phyloP scores from a whole-genome alignment of 2,329 filamentous ascomycete genomes.

The Exophiala sp. region DNA sequence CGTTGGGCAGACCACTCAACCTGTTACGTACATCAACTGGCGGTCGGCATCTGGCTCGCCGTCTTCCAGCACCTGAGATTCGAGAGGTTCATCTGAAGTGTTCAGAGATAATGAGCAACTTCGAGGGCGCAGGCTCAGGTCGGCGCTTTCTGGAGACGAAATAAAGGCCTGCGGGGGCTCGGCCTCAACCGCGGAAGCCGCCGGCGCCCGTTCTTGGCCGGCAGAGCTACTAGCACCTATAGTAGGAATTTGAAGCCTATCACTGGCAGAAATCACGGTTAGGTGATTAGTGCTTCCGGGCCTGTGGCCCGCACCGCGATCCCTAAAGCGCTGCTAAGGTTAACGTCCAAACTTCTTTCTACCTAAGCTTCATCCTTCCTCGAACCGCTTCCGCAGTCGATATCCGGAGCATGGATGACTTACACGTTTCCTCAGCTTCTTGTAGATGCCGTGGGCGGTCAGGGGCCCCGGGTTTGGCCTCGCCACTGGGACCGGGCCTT shows the following conservation, averaged over 20 bases:
- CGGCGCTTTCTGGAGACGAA: background rate
- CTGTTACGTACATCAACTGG: background rate
- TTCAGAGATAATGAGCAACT: no score
- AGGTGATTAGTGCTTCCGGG: background rate
- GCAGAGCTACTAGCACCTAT: no score
- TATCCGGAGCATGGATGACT: no score
- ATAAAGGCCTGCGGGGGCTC: background rate
- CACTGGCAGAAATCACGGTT: background rate
- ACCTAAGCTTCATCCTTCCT: no score
- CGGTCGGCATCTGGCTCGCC: conserved; percentile 1
- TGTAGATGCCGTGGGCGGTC: conserved; percentile 4
- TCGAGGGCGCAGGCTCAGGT: background rate
- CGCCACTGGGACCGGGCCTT: background rate
- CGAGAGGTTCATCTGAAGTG: background rate
- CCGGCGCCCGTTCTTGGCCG: no score
- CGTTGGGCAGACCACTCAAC: background rate
- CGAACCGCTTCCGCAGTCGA: no score
- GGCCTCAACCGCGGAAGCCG: background rate
- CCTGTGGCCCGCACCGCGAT: background rate
- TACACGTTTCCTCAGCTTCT: conserved; percentile 2
- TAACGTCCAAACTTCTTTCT: background rate
- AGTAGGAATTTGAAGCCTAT: no score
- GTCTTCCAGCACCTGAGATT: background rate
- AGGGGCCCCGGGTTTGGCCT: background rate
- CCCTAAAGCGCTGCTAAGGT: background rate